Percentiles rank a stretch among this genome's conserved stretches.
phyloP scores from a whole-genome alignment of 2,329 filamentous ascomycete genomes.

The Tolypocladium endophyticum region DNA sequence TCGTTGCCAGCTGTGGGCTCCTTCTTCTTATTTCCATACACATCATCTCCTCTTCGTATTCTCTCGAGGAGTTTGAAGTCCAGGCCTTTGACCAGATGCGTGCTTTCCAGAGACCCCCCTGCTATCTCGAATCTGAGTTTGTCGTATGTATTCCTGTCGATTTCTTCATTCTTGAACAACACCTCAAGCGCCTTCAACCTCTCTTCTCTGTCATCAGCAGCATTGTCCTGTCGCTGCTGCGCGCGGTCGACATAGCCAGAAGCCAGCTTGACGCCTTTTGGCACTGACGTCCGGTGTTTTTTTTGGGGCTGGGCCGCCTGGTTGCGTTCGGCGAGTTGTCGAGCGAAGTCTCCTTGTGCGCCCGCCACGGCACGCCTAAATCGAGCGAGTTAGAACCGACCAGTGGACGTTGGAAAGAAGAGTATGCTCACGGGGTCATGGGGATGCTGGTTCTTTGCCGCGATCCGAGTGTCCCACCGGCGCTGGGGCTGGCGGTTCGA shows the following conservation, averaged over 20 bases:
- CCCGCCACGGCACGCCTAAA: conserved; percentile 50
- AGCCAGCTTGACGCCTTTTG: conserved; percentile 72
- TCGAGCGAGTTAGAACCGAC: conserved; percentile 10
- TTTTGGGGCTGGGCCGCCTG: conserved; percentile 47
- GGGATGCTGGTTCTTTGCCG: conserved; percentile 72
- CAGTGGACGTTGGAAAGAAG: not conserved
- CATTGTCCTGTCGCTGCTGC: conserved; percentile 46
- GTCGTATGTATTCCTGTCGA: conserved; percentile 71
- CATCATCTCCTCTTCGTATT: conserved; percentile 58
- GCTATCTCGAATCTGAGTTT: conserved; percentile 64
- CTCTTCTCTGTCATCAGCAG: conserved; percentile 44
- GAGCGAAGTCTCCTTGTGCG: conserved; percentile 62
- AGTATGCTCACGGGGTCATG: conserved; percentile 72
- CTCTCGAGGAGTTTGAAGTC: conserved; percentile 72
- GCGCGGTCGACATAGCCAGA: conserved; percentile 79
- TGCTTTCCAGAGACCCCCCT: conserved; percentile 69
- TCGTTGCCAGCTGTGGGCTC: conserved; percentile 16
- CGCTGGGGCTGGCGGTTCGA: conserved; percentile 13
- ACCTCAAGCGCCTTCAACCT: conserved; percentile 73
- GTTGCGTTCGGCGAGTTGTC: conserved; percentile 69
- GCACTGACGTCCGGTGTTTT: conserved; percentile 67
- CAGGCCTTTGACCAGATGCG: conserved; percentile 83
- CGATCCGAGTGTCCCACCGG: conserved; percentile 55
- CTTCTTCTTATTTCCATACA: conserved; percentile 33
- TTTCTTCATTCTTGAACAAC: conserved; percentile 70